phyloP scores from a whole-genome alignment of 2,329 filamentous ascomycete species.

The Alternaria gansuensis region DNA sequence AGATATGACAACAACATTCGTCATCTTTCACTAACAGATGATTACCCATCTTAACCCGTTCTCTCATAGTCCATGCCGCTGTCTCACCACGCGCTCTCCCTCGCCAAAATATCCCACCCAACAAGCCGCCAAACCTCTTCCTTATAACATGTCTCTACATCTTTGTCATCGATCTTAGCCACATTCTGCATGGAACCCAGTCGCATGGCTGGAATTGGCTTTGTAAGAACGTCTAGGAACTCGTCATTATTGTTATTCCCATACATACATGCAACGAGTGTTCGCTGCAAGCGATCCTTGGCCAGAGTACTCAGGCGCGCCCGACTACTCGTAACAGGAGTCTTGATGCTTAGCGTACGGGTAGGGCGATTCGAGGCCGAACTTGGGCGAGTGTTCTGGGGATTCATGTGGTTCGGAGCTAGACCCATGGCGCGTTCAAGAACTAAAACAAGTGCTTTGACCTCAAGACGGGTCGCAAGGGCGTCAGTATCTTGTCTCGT shows the following conservation, averaged over 20 bases:
- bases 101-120: slow-evolving; percentile 64
- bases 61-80: neutral
- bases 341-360: slow-evolving; percentile 41
- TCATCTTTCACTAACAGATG: neutral
- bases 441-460: slow-evolving; percentile 55
- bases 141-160: slow-evolving; percentile 63
- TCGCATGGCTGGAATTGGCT: slow-evolving; percentile 44
- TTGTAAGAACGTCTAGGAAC: slow-evolving; percentile 55
- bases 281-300: slow-evolving; percentile 57
- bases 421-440: slow-evolving; percentile 53
- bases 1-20: neutral
- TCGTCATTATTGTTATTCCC: slow-evolving; percentile 51
- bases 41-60: too few relatives aligned
- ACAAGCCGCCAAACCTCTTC: slow-evolving; percentile 65
- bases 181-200: slow-evolving; percentile 38
- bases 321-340: slow-evolving; percentile 38
- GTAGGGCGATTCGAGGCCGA: slow-evolving; percentile 18
- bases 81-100: slow-evolving; percentile 30
- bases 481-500: slow-evolving; percentile 33
- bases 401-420: slow-evolving; percentile 51
- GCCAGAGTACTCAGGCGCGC: slow-evolving; percentile 49
- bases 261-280: slow-evolving; percentile 57
- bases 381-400: slow-evolving; percentile 23
- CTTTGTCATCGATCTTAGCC: slow-evolving; percentile 51
- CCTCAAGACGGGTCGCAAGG: slow-evolving; percentile 45